These are phyloP conservation scores for Solanum pennellii DNA, from an alignment of 257 asterid genomes.

Conservation along the genomic window DNA sequence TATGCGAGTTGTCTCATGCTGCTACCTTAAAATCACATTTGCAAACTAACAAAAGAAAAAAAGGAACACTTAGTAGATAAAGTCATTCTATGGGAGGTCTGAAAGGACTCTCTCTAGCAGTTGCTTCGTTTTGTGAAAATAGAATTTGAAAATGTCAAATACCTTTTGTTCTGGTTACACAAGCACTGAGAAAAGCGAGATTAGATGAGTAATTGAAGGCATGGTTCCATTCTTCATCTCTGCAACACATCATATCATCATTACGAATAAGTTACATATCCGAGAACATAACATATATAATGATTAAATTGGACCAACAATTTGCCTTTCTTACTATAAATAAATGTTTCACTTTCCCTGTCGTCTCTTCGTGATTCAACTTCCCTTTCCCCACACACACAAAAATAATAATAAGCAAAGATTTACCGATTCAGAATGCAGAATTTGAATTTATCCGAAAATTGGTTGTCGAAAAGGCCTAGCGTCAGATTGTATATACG, in stretches of 20 bases:
- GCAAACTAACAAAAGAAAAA: background rate
- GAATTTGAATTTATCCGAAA: background rate
- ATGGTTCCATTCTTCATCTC: constrained; percentile 6
- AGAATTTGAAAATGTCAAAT: background rate
- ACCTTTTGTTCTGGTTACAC: constrained; percentile 7
- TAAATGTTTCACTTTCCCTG: background rate
- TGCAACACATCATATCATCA: background rate
- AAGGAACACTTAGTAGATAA: background rate
- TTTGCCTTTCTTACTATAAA: background rate
- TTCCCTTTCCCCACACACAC: background rate
- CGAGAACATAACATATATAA: background rate
- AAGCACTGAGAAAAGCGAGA: constrained; percentile 1
- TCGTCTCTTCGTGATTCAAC: background rate
- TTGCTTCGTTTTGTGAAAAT: background rate
- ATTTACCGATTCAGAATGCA: background rate
- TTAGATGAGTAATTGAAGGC: constrained; percentile 1
- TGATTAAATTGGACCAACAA: background rate
- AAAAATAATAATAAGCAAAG: background rate
- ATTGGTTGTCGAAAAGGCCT: background rate
- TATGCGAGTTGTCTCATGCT: background rate
- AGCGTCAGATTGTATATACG: background rate
- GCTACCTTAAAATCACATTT: background rate
- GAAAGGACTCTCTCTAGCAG: background rate
- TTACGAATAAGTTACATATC: background rate
- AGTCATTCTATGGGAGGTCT: background rate